phyloP scores from a whole-genome alignment of 1,284 basidiomycete species.

The Trichosporon inkin region DNA sequence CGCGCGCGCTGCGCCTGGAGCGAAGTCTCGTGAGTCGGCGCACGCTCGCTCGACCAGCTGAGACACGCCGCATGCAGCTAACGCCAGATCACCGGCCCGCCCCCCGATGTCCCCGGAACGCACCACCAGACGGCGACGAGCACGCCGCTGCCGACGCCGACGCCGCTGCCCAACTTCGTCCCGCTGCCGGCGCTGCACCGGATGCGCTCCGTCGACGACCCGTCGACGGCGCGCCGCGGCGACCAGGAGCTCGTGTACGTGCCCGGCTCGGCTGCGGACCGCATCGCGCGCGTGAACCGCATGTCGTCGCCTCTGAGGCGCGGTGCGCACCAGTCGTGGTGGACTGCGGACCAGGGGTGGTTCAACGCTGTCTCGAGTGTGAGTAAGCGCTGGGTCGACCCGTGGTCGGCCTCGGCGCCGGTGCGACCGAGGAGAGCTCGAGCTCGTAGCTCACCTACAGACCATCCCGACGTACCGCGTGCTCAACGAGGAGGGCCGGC shows the following conservation, averaged over 20 bases:
- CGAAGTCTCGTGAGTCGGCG: conserved; percentile 15
- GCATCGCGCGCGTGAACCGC: conserved; percentile 31
- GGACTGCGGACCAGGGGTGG: conserved; percentile 44
- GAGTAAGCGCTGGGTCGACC: background rate
- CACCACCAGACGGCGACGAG: conserved; percentile 30
- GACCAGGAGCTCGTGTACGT: conserved; percentile 36
- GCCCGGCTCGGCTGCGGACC: conserved; percentile 35
- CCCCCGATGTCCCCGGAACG: conserved; percentile 31
- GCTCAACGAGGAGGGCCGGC: conserved; percentile 68
- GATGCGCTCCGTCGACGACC: conserved; percentile 25
- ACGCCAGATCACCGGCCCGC: conserved; percentile 45
- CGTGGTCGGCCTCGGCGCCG: background rate
- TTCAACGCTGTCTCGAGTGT: conserved; percentile 49
- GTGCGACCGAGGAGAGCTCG: too few species aligned
- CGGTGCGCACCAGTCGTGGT: conserved; percentile 49
- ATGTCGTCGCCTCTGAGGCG: conserved; percentile 42
- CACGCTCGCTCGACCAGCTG: too few species aligned
- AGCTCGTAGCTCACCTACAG: conserved; percentile 37
- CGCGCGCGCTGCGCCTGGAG: conserved; percentile 9
- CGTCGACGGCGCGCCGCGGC: conserved; percentile 12
- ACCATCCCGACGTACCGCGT: conserved; percentile 73
- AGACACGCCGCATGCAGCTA: background rate
- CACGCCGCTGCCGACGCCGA: conserved; percentile 34
- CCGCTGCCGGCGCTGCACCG: conserved; percentile 27
- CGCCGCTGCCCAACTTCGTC: conserved; percentile 35